Percentiles rank a stretch among this genome's conserved stretches.
phyloP scores from a whole-genome alignment of 1,139 yeast genomes.

The Kodamaea anthophila region DNA sequence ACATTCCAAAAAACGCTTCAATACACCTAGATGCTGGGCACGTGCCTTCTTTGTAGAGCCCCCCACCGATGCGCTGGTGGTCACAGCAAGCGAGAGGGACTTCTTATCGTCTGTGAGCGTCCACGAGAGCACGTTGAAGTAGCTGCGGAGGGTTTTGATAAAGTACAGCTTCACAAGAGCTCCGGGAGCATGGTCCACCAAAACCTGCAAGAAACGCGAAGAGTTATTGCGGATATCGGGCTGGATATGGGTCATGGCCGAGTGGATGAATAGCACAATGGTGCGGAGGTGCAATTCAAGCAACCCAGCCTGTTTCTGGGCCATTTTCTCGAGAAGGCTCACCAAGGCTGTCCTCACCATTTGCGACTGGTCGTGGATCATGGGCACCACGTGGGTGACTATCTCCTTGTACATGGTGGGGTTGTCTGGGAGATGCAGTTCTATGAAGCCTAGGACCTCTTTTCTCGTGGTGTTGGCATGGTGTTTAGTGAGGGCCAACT shows the following conservation, averaged over 20 bases:
- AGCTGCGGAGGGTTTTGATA: slow-evolving; percentile 52
- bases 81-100: slow-evolving; percentile 40
- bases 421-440: slow-evolving; percentile 41
- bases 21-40: slow-evolving; percentile 37
- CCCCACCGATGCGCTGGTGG: slow-evolving; percentile 38
- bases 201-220: slow-evolving; percentile 51
- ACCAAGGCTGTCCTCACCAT: slow-evolving; percentile 61
- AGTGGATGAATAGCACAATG: slow-evolving; percentile 69
- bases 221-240: slow-evolving; percentile 70
- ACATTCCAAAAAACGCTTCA: slow-evolving; percentile 33
- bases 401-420: slow-evolving; percentile 55
- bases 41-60: slow-evolving; percentile 36
- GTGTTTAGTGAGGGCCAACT: slow-evolving; percentile 67
- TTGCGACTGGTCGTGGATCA: slow-evolving; percentile 54
- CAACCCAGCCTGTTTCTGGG: slow-evolving; percentile 47
- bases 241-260: slow-evolving; percentile 90
- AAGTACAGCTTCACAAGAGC: slow-evolving; percentile 53
- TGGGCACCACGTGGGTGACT: slow-evolving; percentile 50
- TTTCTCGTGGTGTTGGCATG: slow-evolving; percentile 70
- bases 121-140: slow-evolving; percentile 61
- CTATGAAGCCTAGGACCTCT: slow-evolving; percentile 55
- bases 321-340: slow-evolving; percentile 46
- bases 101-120: slow-evolving; percentile 38
- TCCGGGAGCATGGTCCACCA: slow-evolving; percentile 43
- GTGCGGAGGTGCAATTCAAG: slow-evolving; percentile 62